Conservation (phyloP, 2,329 filamentous ascomycete genomes). For the Mariannaea elegans region DNA sequence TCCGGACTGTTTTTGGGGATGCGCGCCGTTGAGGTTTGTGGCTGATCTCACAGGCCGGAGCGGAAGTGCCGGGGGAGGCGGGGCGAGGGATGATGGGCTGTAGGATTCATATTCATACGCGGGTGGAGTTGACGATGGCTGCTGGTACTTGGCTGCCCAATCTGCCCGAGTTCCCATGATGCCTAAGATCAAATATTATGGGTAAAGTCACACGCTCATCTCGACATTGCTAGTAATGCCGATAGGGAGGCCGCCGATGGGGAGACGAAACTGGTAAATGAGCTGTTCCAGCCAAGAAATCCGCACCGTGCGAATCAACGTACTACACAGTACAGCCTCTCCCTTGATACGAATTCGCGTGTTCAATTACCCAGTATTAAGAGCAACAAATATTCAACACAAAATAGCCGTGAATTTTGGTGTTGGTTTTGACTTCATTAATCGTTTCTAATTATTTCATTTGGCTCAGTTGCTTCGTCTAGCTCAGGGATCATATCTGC, state of each 20-base stretch:
- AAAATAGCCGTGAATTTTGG: not conserved
- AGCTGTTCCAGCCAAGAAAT: no score
- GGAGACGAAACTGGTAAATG: no score
- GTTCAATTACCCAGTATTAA: no score
- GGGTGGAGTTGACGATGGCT: slow-evolving; percentile 15
- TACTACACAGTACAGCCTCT: no score
- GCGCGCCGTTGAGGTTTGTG: slow-evolving; percentile 36
- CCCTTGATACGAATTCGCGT: no score
- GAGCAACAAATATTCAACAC: no score
- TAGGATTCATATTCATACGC: slow-evolving; percentile 15
- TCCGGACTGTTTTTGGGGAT: slow-evolving; percentile 33
- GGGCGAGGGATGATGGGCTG: slow-evolving; percentile 24
- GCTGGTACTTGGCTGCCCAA: slow-evolving; percentile 27
- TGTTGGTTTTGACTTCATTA: not conserved
- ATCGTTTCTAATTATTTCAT: slow-evolving; percentile 4
- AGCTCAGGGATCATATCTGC: not conserved
- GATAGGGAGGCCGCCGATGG: not conserved
- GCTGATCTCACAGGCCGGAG: slow-evolving; percentile 38
- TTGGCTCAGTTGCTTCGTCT: not conserved
- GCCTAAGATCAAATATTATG: not conserved
- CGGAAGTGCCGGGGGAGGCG: slow-evolving; percentile 30
- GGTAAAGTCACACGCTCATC: not conserved
- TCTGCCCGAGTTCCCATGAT: slow-evolving; percentile 16
- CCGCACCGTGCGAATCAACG: no score
- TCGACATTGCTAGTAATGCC: not conserved